A percentile compares a stretch with the other conserved stretches of the same genome.
phyloP scores from a whole-genome alignment of 2,329 filamentous ascomycete genomes.

The Coniochaeta sp. region DNA sequence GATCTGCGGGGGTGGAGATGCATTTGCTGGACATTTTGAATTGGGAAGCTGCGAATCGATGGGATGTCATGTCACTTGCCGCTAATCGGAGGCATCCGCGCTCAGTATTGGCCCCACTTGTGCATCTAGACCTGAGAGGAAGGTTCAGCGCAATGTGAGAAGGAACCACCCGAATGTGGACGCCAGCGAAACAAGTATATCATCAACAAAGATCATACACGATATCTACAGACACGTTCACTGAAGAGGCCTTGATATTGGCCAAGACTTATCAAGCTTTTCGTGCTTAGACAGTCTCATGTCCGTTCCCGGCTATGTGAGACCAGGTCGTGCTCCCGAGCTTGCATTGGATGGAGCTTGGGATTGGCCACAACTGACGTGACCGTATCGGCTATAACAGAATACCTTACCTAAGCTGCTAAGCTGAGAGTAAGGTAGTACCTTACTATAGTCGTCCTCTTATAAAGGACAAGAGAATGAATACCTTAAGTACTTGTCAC shows the following conservation, averaged over 20 bases:
- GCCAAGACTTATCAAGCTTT: not conserved
- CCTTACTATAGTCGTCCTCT: not conserved
- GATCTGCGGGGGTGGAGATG: conserved; percentile 5
- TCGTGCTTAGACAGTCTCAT: not conserved
- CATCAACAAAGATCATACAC: not conserved
- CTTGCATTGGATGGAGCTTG: not conserved
- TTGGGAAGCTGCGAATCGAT: not conserved
- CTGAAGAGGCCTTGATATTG: not conserved
- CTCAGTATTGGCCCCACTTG: not conserved
- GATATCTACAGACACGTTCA: not conserved
- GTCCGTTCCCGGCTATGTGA: not conserved
- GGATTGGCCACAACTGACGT: not conserved
- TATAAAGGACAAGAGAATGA: not conserved
- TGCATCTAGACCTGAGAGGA: not conserved
- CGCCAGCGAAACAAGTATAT: not conserved
- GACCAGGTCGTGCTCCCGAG: not conserved
- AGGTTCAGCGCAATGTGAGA: too few relatives aligned
- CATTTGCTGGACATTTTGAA: not conserved
- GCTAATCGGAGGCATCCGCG: not conserved
- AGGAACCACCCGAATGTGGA: not conserved
- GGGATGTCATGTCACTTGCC: not conserved
- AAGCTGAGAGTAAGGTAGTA: too few relatives aligned
- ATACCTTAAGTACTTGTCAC: too few relatives aligned
- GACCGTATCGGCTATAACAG: not conserved
- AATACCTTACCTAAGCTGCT: too few relatives aligned